Conservation (phyloP, 164 flowering plant genomes). For the Magnolia changhungtana region DNA sequence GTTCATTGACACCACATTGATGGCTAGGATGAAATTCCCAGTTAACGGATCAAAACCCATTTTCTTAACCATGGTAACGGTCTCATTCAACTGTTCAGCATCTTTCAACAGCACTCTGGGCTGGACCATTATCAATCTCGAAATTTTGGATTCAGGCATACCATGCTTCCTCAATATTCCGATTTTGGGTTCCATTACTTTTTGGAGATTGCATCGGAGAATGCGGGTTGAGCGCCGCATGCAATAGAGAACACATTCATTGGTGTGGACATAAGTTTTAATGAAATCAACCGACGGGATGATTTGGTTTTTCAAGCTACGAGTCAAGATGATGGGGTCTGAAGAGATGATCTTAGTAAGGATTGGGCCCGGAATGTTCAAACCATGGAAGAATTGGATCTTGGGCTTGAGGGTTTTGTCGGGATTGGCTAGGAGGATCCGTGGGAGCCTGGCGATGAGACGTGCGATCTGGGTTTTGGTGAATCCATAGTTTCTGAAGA, state of each 20-base stretch:
- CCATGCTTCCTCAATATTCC: neutral
- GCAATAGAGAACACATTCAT: neutral
- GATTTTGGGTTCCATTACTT: neutral
- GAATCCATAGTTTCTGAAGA: neutral
- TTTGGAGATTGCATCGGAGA: too few species aligned
- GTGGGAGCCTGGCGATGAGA: neutral
- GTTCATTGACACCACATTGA: neutral
- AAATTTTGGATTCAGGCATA: neutral
- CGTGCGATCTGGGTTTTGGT: neutral
- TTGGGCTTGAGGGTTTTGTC: neutral
- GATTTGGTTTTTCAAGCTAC: neutral
- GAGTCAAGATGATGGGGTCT: neutral
- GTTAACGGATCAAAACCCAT: neutral
- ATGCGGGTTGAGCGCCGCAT: neutral
- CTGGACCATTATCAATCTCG: neutral
- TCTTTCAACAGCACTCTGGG: neutral
- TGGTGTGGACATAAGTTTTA: neutral
- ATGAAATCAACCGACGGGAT: neutral
- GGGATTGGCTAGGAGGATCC: neutral
- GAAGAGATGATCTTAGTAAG: neutral
- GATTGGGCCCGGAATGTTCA: neutral
- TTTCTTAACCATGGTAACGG: neutral
- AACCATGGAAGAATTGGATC: neutral
- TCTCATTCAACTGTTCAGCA: conserved; percentile 3
- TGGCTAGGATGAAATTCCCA: neutral